Conservation (phyloP, 2,329 filamentous ascomycete species). For the Beauveria medogensis region DNA sequence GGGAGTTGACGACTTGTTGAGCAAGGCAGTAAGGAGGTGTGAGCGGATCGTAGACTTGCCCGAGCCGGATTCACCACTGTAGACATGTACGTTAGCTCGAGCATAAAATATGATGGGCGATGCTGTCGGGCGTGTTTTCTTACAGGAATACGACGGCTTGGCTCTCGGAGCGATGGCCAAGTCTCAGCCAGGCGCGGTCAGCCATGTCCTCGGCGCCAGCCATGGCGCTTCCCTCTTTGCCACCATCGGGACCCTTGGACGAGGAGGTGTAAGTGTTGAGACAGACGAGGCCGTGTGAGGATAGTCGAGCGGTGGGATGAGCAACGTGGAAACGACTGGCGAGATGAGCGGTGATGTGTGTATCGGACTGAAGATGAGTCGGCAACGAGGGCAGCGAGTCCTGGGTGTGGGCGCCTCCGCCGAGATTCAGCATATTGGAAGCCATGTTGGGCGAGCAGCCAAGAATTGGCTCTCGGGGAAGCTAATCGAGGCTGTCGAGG, state of each 20-base stretch:
- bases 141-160: conserved; percentile 91
- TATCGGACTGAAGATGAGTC: conserved; percentile 70
- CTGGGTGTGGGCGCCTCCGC: conserved; percentile 64
- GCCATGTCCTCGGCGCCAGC: conserved; percentile 90
- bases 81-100: conserved; percentile 18
- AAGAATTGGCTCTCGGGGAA: conserved; percentile 18
- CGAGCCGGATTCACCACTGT: conserved; percentile 86
- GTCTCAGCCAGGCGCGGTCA: conserved; percentile 71
- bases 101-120: too few species aligned
- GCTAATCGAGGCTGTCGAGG: not conserved
- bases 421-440: conserved; percentile 45
- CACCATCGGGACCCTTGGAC: conserved; percentile 79
- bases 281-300: conserved; percentile 83
- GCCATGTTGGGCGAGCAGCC: conserved; percentile 45
- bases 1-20: conserved; percentile 86
- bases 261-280: conserved; percentile 94
- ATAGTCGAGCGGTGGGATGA: conserved; percentile 78
- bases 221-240: conserved; percentile 84
- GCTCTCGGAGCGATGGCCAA: conserved; percentile 85
- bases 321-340: conserved; percentile 88
- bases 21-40: conserved; percentile 75
- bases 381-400: conserved; percentile 83
- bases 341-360: conserved; percentile 72
- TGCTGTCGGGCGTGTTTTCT: conserved; percentile 29
- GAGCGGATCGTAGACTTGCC: conserved; percentile 93